Conservation (phyloP, 805 yeast species). For the Wickerhamomyces alni region DNA sequence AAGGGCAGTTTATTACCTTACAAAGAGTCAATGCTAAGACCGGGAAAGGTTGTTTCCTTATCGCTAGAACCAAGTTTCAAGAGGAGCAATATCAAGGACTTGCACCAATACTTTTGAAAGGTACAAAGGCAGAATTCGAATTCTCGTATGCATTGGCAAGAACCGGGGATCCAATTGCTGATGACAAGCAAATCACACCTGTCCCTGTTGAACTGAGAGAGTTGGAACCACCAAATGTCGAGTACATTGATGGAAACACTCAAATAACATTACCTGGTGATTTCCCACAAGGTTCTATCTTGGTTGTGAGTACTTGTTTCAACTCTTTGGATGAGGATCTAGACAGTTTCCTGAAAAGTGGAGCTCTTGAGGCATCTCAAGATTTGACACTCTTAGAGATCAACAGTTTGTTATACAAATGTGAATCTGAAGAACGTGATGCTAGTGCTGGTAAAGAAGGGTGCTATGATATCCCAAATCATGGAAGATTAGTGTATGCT, state of each 20-base stretch:
- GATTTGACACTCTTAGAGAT: conserved; percentile 60
- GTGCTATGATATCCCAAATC: conserved; percentile 64
- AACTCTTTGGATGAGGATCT: conserved; percentile 58
- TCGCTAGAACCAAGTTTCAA: conserved; percentile 78
- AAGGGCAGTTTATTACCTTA: conserved; percentile 85
- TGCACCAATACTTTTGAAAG: conserved; percentile 52
- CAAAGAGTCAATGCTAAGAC: conserved; percentile 79
- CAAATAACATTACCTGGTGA: conserved; percentile 50
- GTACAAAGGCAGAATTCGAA: conserved; percentile 50
- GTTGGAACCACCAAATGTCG: conserved; percentile 44
- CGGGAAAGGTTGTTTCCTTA: conserved; percentile 83
- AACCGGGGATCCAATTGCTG: conserved; percentile 40
- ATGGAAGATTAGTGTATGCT: conserved; percentile 74
- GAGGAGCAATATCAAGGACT: conserved; percentile 41
- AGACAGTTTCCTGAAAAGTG: conserved; percentile 62
- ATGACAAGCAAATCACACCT: conserved; percentile 44
- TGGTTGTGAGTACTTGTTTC: conserved; percentile 68
- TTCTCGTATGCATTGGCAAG: conserved; percentile 53
- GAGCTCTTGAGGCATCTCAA: conserved; percentile 69
- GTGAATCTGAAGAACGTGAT: conserved; percentile 87
- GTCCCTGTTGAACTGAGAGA: conserved; percentile 59
- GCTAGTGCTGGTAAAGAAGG: conserved; percentile 68
- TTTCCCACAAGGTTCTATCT: conserved; percentile 89
- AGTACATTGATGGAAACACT: conserved; percentile 39
- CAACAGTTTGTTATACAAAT: conserved; percentile 66